These are phyloP conservation scores for Teunomyces funiuensis DNA, from an alignment of 805 yeast genomes.

Conservation along the genomic window DNA sequence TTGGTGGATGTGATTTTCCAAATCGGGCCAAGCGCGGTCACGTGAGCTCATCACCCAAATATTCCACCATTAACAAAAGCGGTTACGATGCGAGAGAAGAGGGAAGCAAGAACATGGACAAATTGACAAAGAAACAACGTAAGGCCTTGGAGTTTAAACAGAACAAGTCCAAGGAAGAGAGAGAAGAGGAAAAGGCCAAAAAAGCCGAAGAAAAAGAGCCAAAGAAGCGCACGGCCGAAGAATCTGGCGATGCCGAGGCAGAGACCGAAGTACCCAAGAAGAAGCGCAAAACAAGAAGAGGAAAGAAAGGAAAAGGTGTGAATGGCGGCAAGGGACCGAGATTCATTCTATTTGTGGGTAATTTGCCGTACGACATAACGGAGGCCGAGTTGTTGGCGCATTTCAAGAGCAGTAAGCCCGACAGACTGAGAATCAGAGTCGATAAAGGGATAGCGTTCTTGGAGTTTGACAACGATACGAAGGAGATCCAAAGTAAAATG, in stretches of 20 bases:
- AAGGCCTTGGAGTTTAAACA: slow-evolving; percentile 61
- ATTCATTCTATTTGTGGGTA: slow-evolving; percentile 86
- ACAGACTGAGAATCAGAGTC: slow-evolving; percentile 69
- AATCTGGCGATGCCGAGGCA: too few relatives aligned
- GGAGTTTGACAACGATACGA: slow-evolving; percentile 64
- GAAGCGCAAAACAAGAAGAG: slow-evolving; percentile 75
- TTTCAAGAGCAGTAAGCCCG: slow-evolving; percentile 73
- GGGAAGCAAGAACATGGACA: slow-evolving; percentile 22
- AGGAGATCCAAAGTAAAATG: slow-evolving; percentile 73
- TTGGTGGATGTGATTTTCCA: too few relatives aligned
- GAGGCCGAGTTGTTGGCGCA: slow-evolving; percentile 65
- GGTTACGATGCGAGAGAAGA: not conserved
- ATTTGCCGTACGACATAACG: slow-evolving; percentile 72
- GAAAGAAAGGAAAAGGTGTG: slow-evolving; percentile 66
- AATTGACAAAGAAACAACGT: slow-evolving; percentile 63
- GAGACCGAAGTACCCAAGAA: slow-evolving; percentile 13
- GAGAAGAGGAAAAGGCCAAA: slow-evolving; percentile 32
- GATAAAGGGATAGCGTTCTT: slow-evolving; percentile 92
- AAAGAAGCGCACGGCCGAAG: slow-evolving; percentile 21
- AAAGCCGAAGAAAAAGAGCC: slow-evolving; percentile 29
- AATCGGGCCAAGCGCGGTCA: not conserved
- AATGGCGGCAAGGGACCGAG: slow-evolving; percentile 55
- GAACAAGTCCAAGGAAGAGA: slow-evolving; percentile 40
- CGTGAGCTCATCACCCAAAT: slow-evolving; percentile 4
- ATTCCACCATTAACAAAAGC: not conserved